Base-by-base conservation (phyloP, 108 stramenopile genomes). In the Cylindrotheca fusiformis region DNA sequence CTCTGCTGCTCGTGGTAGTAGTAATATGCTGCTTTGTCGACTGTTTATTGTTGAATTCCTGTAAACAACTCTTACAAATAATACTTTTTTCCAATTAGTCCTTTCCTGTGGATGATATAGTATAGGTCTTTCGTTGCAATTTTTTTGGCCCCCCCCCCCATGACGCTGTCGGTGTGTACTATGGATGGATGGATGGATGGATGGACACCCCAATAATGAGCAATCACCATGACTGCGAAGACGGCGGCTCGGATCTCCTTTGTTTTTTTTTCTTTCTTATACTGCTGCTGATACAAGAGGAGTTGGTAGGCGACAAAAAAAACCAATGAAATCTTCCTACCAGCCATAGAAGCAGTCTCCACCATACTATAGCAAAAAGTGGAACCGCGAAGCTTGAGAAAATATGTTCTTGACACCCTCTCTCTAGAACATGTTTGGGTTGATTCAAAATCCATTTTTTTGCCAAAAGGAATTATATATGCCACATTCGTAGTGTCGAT, bases 371-470 rank as follows among this genome's bases (percentile, higher is more conserved):
- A 6, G 55, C 27, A 6, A 28, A 18, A n/a, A 17, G n/a, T n/a
- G n/a, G n/a, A n/a, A n/a, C n/a, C n/a, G 18, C 5, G 55, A 29
- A 4, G 30, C 28, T 24, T n/a, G n/a, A n/a, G 30, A 18, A 4
- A 28, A 18, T 4, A 24, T 55, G 24, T 55, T 30, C 27, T 24
- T n/a, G 25, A 30, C 27, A 27, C 55, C 55, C n/a, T n/a, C n/a
- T n/a, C 30, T 55, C 55, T 5, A 22, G 6, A 10, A 55, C 30
- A 24, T 55, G 28, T 27, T 55, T 55, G 6, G 28, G 55, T n/a
- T n/a, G n/a, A n/a, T n/a, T n/a, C n/a, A n/a, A n/a, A n/a, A n/a
- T n/a, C n/a, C n/a, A n/a, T n/a, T n/a, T n/a, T n/a, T n/a, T n/a
- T n/a, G n/a, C n/a, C n/a, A n/a, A n/a, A n/a, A n/a, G n/a, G n/a